Evolutionary conservation across 225 moss, liverwort and hornwort species (phyloP).

Genomic region (Neckera pumila): DNA sequence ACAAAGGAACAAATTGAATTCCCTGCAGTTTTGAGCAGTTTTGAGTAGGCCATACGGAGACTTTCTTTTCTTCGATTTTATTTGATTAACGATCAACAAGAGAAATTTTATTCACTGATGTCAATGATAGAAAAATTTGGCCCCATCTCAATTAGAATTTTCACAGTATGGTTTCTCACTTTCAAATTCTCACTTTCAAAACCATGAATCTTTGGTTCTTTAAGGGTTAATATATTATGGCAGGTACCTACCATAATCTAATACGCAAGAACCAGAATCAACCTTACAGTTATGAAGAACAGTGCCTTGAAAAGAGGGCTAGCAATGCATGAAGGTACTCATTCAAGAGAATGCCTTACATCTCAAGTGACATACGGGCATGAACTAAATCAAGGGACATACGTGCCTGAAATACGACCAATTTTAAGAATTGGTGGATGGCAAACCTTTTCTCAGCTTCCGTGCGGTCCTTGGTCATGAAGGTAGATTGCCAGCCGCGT

Average conservation of each 20-base stretch:
- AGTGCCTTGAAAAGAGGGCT: background rate
- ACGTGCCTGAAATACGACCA: background rate
- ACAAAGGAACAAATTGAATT: background rate
- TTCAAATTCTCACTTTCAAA: background rate
- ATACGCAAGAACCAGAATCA: background rate
- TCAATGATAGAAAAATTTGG: background rate
- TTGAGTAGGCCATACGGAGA: background rate
- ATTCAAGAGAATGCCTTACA: background rate
- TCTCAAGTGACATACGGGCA: background rate
- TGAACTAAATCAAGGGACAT: background rate
- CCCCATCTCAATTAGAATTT: background rate
- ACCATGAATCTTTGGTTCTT: background rate
- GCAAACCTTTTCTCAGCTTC: slow-evolving; percentile 85
- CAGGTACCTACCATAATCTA: background rate
- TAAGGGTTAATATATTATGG: too few relatives aligned
- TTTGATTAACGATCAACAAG: background rate
- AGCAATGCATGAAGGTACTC: background rate
- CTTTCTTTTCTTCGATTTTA: background rate
- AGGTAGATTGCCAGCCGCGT: slow-evolving; percentile 97
- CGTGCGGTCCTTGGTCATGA: slow-evolving; percentile 66
- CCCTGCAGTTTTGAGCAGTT: too few relatives aligned
- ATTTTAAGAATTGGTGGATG: background rate
- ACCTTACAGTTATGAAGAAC: background rate
- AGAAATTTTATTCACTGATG: background rate
- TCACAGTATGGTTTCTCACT: background rate